phyloP scores from a whole-genome alignment of 306 rosid species.

The Castanea mollissima region DNA sequence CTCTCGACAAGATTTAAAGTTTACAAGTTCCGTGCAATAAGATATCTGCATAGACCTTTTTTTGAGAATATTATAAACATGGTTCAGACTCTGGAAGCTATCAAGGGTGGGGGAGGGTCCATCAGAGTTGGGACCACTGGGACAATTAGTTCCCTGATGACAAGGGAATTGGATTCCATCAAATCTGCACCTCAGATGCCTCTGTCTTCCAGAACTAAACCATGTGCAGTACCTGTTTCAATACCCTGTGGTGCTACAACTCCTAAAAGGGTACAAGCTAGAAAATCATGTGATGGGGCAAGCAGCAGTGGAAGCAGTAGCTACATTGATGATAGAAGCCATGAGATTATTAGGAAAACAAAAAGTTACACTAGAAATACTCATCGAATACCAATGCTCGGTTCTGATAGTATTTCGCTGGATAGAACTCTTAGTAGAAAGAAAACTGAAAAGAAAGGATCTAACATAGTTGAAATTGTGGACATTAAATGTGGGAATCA shows the following conservation, averaged over 20 bases:
- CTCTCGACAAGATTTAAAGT: constrained; percentile 11
- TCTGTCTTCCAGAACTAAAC: constrained; percentile 50
- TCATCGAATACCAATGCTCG: constrained; percentile 69
- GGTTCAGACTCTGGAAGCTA: constrained; percentile 70
- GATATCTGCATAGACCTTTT: constrained; percentile 22
- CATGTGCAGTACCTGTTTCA: constrained; percentile 40
- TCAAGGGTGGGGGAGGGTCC: constrained; percentile 83
- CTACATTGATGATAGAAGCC: constrained; percentile 32
- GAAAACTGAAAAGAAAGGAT: constrained; percentile 58
- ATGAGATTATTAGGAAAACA: constrained; percentile 42
- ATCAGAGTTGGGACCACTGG: constrained; percentile 83
- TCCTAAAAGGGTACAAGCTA: constrained; percentile 51
- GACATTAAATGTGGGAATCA: constrained; percentile 75
- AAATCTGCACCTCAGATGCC: constrained; percentile 48
- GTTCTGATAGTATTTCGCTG: constrained; percentile 40
- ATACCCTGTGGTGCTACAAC: constrained; percentile 42
- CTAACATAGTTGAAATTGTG: constrained; percentile 74
- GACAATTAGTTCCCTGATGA: constrained; percentile 76
- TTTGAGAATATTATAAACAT: constrained; percentile 38
- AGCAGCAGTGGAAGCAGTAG: constrained; percentile 58
- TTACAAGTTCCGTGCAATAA: constrained; percentile 8
- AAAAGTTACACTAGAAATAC: constrained; percentile 48
- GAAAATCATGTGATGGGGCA: constrained; percentile 60
- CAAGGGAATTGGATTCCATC: constrained; percentile 74
- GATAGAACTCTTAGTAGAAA: constrained; percentile 49